Evolutionary conservation across 1,284 basidiomycete species (phyloP).

Genomic region (Tilletia indica): DNA sequence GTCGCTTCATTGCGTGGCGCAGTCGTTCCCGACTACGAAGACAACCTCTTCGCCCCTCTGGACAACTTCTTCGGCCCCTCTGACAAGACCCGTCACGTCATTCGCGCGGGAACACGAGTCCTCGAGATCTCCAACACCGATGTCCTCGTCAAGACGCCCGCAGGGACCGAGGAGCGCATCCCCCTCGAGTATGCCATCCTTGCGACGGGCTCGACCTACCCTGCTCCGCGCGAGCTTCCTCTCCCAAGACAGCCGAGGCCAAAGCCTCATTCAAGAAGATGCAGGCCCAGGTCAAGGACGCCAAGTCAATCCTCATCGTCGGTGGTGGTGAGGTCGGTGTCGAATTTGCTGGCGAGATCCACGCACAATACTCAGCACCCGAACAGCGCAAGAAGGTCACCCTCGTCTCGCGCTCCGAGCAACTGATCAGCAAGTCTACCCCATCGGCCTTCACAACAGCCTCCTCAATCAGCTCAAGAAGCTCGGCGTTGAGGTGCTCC

Average conservation of each 20-base stretch:
- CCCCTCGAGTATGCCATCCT: slow-evolving; percentile 27
- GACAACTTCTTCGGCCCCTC: slow-evolving; percentile 24
- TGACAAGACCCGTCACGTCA: slow-evolving; percentile 19
- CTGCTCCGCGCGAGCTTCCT: slow-evolving; percentile 24
- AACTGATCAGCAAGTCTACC: slow-evolving; percentile 29
- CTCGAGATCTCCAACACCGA: slow-evolving; percentile 4
- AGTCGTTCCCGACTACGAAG: slow-evolving; percentile 56
- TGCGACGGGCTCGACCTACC: slow-evolving; percentile 30
- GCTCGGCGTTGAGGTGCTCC: slow-evolving; percentile 54
- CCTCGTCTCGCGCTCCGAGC: slow-evolving; percentile 42
- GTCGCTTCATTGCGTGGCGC: slow-evolving; percentile 56
- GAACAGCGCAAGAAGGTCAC: slow-evolving; percentile 49
- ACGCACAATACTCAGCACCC: slow-evolving; percentile 26
- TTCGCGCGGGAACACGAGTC: slow-evolving; percentile 21
- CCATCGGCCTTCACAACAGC: slow-evolving; percentile 31
- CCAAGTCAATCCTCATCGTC: slow-evolving; percentile 34
- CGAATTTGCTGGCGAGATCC: slow-evolving; percentile 58
- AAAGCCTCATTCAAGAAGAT: slow-evolving; percentile 24
- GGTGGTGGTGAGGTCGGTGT: slow-evolving; percentile 59
- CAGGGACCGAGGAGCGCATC: not conserved
- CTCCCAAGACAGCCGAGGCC: slow-evolving; percentile 23
- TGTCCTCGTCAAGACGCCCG: slow-evolving; percentile 5
- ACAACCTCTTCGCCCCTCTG: slow-evolving; percentile 28
- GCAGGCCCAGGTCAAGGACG: slow-evolving; percentile 28
- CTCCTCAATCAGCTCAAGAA: slow-evolving; percentile 47